phyloP scores from a whole-genome alignment of 495 filamentous ascomycete species.

The Tuber microsphaerosporum region DNA sequence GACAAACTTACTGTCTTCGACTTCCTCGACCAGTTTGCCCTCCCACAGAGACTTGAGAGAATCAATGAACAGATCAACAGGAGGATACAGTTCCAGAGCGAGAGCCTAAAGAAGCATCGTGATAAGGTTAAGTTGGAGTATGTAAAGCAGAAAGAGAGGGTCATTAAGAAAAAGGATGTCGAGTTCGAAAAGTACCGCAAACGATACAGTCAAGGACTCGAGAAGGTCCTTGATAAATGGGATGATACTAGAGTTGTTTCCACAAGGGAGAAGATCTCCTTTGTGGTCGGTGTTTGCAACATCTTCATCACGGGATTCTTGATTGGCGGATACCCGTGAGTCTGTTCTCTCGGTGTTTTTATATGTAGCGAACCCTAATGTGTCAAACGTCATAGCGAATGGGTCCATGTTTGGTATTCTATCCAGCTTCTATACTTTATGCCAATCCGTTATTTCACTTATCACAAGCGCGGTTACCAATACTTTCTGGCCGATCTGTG shows the following conservation, averaged over 20 bases:
- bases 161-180: constrained; percentile 63
- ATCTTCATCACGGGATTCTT: constrained; percentile 94
- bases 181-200: constrained; percentile 84
- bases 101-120: constrained; percentile 74
- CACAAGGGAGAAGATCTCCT: constrained; percentile 84
- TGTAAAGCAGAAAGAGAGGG: constrained; percentile 48
- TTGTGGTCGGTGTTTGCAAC: constrained; percentile 92
- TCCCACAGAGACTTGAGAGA: constrained; percentile 81
- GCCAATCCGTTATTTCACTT: constrained; percentile 87
- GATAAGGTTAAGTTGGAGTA: constrained; percentile 59
- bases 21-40: constrained; percentile 83
- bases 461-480: constrained; percentile 83
- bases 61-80: constrained; percentile 54
- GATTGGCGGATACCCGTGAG: constrained; percentile 67
- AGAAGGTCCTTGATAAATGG: constrained; percentile 77
- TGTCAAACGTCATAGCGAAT: constrained; percentile 46
- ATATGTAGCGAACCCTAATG: constrained; percentile 16
- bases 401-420: constrained; percentile 90
- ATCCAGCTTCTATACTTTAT: constrained; percentile 82
- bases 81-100: constrained; percentile 68
- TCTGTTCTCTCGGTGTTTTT: constrained; percentile 3
- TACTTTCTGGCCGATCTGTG: constrained; percentile 91
- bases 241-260: constrained; percentile 82
- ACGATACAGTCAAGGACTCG: constrained; percentile 79
- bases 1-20: constrained; percentile 89